Percentiles rank a stretch among this genome's conserved stretches.
phyloP scores from a whole-genome alignment of 306 rosid genomes.

The Ziziphus jujuba region DNA sequence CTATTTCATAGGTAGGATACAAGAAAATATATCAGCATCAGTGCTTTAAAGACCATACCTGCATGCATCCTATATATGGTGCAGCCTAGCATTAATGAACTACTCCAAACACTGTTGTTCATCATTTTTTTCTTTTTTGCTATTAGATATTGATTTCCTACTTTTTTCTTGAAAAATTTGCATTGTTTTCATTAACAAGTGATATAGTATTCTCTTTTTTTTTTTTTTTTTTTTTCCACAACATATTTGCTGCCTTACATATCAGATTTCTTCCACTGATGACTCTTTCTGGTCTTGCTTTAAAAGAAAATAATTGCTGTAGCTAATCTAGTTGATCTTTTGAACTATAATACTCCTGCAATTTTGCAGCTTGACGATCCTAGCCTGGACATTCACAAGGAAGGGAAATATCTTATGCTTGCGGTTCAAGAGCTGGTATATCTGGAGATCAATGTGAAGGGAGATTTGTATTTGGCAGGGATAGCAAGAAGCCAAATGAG shows the following conservation, averaged over 20 bases:
- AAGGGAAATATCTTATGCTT: slow-evolving; percentile 84
- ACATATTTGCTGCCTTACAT: slow-evolving; percentile 3
- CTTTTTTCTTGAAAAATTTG: no score
- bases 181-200: neutral
- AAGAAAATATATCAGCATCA: no score
- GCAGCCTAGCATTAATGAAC: no score
- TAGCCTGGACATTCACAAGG: slow-evolving; percentile 74
- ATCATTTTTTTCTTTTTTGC: neutral
- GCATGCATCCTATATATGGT: no score
- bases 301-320: neutral
- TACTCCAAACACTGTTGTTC: no score
- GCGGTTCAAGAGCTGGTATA: slow-evolving; percentile 79
- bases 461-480: slow-evolving; percentile 93
- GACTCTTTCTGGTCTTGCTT: slow-evolving; percentile 1
- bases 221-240: neutral
- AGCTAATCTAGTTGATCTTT: neutral
- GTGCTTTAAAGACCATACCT: no score
- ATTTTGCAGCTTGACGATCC: slow-evolving; percentile 84
- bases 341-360: no score
- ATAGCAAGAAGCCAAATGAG: slow-evolving; percentile 56
- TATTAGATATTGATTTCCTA: neutral
- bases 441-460: slow-evolving; percentile 97
- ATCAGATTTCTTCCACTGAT: neutral
- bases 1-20: neutral
- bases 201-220: no score